Evolutionary conservation across 257 asterid genomes (phyloP), one percentile per base, ranked within the genome.

Genomic region (Oldenlandia corymbosa): DNA sequence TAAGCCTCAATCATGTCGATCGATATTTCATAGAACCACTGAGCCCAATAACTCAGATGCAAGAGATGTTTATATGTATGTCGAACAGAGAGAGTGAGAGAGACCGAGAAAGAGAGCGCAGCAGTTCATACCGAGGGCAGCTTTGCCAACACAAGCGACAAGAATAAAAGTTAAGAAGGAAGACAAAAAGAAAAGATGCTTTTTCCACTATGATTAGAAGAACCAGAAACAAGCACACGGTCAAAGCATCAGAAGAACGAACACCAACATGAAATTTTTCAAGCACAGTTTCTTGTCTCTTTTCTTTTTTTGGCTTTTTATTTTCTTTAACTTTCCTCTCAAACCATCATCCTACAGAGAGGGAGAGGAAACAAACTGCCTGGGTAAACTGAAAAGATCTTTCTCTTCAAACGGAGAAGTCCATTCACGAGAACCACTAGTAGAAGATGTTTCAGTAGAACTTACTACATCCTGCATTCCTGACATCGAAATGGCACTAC

Each of bases 281-380:
- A 75, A 83, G 48, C 70, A 65, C 66, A 37, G 30, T 73, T 68
- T 74, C 67, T 68, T 18, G 82, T 81, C 82, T 81, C 82, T 68
- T 67, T 52, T 69, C 61, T 63, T 58, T 67, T 73, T 75, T 69
- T 34, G 4, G 6, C 60, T 66, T 58, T 60, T 71, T 73, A 67
- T 81, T 81, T 76, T 69, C 58, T 60, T 73, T 27, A 50, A 7
- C 60, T 57, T 36, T 32, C 71, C 68, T 43, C 79, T 78, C 78
- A 49, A 69, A 49, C 79, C 47, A 69, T 72, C 68, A 53, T 75
- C 70, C 82, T 74, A 93, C 72, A 78, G 87, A 56, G 95, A 51
- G 60, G 97, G 96, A 61, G 94, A 81, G 69, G 93, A 84, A 85
- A 93, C 97, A 77, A 90, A 85, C 89, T 87, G 97, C 68, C 97